Conservation (phyloP, 352 stramenopile species). For the Phytophthora tentaculata region DNA sequence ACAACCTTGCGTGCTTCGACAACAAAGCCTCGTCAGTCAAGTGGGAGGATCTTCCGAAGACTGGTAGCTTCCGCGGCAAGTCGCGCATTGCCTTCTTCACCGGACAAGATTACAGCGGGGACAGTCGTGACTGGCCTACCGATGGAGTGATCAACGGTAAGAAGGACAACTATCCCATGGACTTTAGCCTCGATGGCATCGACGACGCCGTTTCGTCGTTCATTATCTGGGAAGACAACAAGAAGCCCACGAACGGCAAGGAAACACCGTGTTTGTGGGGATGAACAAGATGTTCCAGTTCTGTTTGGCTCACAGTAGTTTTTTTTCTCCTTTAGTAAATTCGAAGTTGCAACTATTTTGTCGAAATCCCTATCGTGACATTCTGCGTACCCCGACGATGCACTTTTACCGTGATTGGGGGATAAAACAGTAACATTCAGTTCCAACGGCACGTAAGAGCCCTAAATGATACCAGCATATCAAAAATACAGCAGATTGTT, state of each 20-base stretch:
- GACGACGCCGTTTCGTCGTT: constrained; percentile 35
- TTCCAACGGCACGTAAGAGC: neutral
- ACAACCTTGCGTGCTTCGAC: constrained; percentile 36
- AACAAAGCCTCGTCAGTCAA: constrained; percentile 35
- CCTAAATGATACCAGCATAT: neutral
- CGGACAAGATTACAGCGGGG: constrained; percentile 13
- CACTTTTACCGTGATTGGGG: constrained; percentile 31
- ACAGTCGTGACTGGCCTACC: constrained; percentile 17
- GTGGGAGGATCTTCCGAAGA: constrained; percentile 22
- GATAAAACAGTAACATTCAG: neutral
- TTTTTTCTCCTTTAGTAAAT: too few relatives aligned
- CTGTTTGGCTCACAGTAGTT: too few relatives aligned
- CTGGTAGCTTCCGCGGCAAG: constrained; percentile 15
- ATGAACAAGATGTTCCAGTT: neutral
- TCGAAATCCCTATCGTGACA: too few relatives aligned
- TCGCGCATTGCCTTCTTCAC: constrained; percentile 38
- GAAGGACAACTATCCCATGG: constrained; percentile 29
- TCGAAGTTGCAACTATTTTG: too few relatives aligned
- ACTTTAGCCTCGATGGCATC: constrained; percentile 29
- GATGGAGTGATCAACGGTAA: constrained; percentile 22
- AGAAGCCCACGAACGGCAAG: constrained; percentile 25
- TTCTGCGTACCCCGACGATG: too few relatives aligned
- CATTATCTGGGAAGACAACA: constrained; percentile 29
- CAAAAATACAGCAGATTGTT: neutral
- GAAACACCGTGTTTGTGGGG: constrained; percentile 21